Conservation (phyloP, 2,329 filamentous ascomycete genomes). For the Biscogniauxia sp. region DNA sequence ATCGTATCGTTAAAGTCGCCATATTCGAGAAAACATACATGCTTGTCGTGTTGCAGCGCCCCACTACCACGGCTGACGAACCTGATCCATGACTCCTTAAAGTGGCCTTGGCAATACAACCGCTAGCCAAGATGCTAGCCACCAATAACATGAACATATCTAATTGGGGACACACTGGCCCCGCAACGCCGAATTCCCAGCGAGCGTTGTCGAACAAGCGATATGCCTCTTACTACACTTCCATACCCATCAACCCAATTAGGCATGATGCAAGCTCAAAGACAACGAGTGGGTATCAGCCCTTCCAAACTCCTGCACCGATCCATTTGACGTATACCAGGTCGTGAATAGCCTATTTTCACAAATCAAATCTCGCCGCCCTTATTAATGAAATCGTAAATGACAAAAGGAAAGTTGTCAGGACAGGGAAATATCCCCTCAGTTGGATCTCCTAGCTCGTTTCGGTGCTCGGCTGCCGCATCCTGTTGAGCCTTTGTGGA, state of each 20-base stretch:
- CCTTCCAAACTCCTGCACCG: constrained; percentile 30
- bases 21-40: constrained; percentile 2
- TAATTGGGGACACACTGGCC: constrained; percentile 3
- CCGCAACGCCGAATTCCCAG: constrained; percentile 19
- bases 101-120: constrained; percentile 1
- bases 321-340: constrained; percentile 14
- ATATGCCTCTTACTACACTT: constrained; percentile 17
- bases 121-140: neutral
- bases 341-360: constrained; percentile 8
- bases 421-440: constrained; percentile 3
- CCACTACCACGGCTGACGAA: constrained; percentile 9
- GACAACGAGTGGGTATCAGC: constrained; percentile 28
- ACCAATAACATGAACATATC: constrained; percentile 2
- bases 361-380: constrained; percentile 5
- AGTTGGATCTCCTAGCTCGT: constrained; percentile 19
- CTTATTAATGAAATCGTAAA: constrained; percentile 11
- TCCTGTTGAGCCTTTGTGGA: constrained; percentile 23
- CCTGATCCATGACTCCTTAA: constrained; percentile 7
- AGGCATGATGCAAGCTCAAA: constrained; percentile 26
- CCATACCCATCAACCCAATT: constrained; percentile 12
- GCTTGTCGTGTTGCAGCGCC: constrained; percentile 11
- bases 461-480: constrained; percentile 21
- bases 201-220: constrained; percentile 22
- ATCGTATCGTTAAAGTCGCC: constrained; percentile 3
- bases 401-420: constrained; percentile 11